Evolutionary conservation across 148 eudicot genomes (phyloP), one percentile per base, ranked within the genome.

Genomic region (Nepenthes mirabilis): DNA sequence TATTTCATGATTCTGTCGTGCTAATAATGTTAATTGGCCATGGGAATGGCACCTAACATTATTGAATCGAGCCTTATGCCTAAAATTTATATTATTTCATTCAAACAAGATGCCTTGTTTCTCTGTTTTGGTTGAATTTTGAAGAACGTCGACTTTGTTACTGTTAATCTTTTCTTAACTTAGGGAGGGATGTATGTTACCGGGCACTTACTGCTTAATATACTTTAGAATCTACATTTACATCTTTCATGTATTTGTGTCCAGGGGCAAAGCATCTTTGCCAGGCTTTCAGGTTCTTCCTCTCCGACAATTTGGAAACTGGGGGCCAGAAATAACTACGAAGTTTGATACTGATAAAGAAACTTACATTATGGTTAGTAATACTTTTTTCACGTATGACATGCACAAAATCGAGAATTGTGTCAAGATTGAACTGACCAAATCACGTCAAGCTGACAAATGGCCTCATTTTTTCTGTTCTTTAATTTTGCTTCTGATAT

Each of bases 241-340:
- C 14, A 49, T 5, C 52, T 49, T 49, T 49, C 1, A 13, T 34
- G 12, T 3, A 33, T 48, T 52, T 59, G 9, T 61, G 13, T 58
- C 69, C 84, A 91, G 98, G 74, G 82, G 65, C 45, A 74, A 34
- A 56, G 94, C 96, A 70, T 86, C 98, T 14, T 82, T 91, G 72
- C 83, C 88, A 34, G 84, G 84, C 61, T 91, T 91, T 72, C 70
- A 83, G 68, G 88, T 85, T 77, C 87, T 91, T 68, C 91, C 98
- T 7, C 94, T 91, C 59, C 94, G 82, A 60, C 86, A 88, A 71
- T 91, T 85, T 66, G 96, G 91, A 59, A 82, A 75, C 36, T 91
- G 96, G 98, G 98, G 83, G 63, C 95, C 96, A 14, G 96, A 91
- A 72, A 80, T 91, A 63, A 66, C 82, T 14, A 72, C 88, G 32